phyloP scores from a whole-genome alignment of 768 basidiomycete species.

The Astraeus odoratus region DNA sequence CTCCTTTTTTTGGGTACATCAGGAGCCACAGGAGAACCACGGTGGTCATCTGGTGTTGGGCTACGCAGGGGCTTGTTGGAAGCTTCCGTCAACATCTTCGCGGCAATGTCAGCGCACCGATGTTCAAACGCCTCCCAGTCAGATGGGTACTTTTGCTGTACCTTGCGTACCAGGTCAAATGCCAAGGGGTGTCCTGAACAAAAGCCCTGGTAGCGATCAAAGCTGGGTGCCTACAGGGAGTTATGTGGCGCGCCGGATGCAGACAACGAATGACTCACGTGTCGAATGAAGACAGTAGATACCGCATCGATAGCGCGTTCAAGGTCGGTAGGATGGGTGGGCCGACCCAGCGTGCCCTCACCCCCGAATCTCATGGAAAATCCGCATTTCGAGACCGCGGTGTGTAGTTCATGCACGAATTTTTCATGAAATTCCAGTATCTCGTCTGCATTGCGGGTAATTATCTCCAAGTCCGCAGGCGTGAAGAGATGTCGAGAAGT shows the following conservation, averaged over 20 bases:
- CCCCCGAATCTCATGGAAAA: conserved; percentile 31
- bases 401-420: conserved; percentile 50
- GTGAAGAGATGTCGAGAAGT: conserved; percentile 47
- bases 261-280: conserved; percentile 31
- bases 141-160: conserved; percentile 50
- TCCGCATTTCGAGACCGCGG: conserved; percentile 45
- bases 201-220: conserved; percentile 77
- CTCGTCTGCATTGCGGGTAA: conserved; percentile 64
- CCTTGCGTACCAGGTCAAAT: conserved; percentile 60
- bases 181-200: conserved; percentile 86
- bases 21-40: conserved; percentile 2
- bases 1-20: conserved; percentile 25
- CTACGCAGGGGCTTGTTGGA: conserved; percentile 7
- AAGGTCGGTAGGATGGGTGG: conserved; percentile 37
- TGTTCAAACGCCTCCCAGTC: conserved; percentile 87
- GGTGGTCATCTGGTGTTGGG: conserved; percentile 5
- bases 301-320: conserved; percentile 31
- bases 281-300: conserved; percentile 50
- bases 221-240: conserved; percentile 54
- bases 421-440: conserved; percentile 63
- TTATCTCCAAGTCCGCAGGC: conserved; percentile 46
- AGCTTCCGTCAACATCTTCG: conserved; percentile 27
- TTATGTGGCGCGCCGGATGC: conserved; percentile 2
- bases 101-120: conserved; percentile 54
- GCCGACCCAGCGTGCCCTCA: conserved; percentile 2